Conservation (phyloP, 805 yeast genomes). For the Nakazawaea wickerhamii region DNA sequence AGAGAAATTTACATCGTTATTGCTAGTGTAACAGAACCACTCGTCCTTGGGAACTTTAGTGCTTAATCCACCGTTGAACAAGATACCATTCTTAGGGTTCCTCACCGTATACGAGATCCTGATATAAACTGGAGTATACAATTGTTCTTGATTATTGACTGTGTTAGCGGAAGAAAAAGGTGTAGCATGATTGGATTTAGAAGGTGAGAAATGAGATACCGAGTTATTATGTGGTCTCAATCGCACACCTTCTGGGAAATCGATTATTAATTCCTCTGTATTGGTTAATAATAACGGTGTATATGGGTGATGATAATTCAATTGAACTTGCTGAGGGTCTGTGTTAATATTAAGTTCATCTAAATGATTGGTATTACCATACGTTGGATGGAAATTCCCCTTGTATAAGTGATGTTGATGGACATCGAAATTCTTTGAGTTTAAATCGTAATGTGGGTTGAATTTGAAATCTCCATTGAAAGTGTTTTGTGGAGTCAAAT, state of each 20-base stretch:
- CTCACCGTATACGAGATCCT: constrained; percentile 59
- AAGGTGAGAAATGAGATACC: constrained; percentile 27
- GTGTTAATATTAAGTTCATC: constrained; percentile 26
- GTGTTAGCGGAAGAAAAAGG: constrained; percentile 28
- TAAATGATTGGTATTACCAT: constrained; percentile 37
- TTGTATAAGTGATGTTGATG: constrained; percentile 57
- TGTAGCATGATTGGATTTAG: constrained; percentile 29
- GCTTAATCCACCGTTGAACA: constrained; percentile 60
- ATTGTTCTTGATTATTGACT: constrained; percentile 33
- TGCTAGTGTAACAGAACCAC: constrained; percentile 87
- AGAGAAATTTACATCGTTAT: constrained; percentile 69
- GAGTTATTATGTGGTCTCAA: constrained; percentile 51
- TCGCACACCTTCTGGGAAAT: constrained; percentile 61
- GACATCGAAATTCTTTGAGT: constrained; percentile 34
- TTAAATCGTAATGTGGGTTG: constrained; percentile 33
- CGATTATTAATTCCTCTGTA: constrained; percentile 60
- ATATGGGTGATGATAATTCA: constrained; percentile 20
- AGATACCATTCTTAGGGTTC: constrained; percentile 69
- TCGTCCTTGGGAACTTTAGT: constrained; percentile 37
- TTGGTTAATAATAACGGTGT: constrained; percentile 26
- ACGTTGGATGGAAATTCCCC: constrained; percentile 46
- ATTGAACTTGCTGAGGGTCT: constrained; percentile 16
- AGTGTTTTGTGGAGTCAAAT: constrained; percentile 14
- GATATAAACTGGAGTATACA: constrained; percentile 69
- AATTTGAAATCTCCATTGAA: constrained; percentile 16